Evolutionary conservation across 352 stramenopile genomes (phyloP).

Genomic region (Phytophthora tubulina): DNA sequence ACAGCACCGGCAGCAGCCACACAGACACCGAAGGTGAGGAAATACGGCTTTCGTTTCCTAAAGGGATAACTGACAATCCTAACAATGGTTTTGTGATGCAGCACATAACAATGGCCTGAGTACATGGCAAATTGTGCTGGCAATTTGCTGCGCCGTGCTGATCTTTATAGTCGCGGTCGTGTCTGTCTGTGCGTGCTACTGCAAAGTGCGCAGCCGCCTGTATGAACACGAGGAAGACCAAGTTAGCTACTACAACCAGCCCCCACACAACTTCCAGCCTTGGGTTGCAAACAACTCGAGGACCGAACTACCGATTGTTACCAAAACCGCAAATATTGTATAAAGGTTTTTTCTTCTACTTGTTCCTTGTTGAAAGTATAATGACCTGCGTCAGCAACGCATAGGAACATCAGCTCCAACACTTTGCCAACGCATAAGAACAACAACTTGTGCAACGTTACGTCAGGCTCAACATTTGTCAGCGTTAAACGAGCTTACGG

Average conservation of each 20-base stretch:
- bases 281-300: conserved; percentile 11
- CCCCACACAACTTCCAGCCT: conserved; percentile 12
- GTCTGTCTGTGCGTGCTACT: conserved; percentile 60
- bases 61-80: neutral
- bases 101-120: conserved; percentile 26
- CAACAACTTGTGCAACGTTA: conserved; percentile 5
- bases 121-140: conserved; percentile 60
- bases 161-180: conserved; percentile 54
- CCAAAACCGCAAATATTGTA: conserved; percentile 30
- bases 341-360: neutral
- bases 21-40: conserved; percentile 21
- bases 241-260: conserved; percentile 47
- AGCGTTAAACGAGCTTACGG: neutral
- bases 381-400: neutral
- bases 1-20: conserved; percentile 23
- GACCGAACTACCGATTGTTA: conserved; percentile 7
- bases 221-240: conserved; percentile 53
- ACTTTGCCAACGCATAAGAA: neutral
- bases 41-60: neutral
- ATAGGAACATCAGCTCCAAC: conserved; percentile 3
- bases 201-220: conserved; percentile 54
- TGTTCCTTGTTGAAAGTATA: neutral
- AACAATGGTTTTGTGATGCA: conserved; percentile 13
- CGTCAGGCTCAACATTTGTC: neutral
- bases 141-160: conserved; percentile 56